phyloP scores from a whole-genome alignment of 148 eudicot species.

The Rhododendron vialii region DNA sequence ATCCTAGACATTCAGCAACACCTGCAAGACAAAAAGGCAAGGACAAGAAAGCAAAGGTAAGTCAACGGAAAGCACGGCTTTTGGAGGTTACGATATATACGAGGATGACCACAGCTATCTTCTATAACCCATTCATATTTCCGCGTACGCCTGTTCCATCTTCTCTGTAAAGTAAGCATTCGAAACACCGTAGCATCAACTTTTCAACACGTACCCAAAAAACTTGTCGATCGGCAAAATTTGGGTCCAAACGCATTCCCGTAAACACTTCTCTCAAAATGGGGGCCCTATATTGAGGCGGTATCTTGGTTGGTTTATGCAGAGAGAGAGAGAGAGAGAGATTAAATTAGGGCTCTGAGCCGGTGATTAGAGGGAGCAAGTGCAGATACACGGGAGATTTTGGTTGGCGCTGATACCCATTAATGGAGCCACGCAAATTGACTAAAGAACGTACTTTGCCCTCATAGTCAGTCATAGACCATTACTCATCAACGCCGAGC shows the following conservation, averaged over 20 bases:
- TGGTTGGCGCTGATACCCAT: not conserved
- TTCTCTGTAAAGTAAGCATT: not conserved
- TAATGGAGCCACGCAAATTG: not conserved
- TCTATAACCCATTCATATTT: too few relatives aligned
- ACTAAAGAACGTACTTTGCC: not conserved
- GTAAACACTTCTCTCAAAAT: too few relatives aligned
- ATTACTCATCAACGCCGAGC: not conserved
- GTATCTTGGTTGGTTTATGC: too few relatives aligned
- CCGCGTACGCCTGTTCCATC: too few relatives aligned
- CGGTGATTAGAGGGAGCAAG: not conserved
- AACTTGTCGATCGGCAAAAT: not conserved
- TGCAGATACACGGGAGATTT: not conserved
- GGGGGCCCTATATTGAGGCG: too few relatives aligned
- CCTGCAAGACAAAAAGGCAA: too few relatives aligned
- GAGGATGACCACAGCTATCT: too few relatives aligned
- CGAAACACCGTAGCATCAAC: not conserved
- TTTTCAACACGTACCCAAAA: not conserved
- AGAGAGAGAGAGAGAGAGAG: not conserved
- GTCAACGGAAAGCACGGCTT: too few relatives aligned
- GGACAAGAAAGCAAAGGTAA: too few relatives aligned
- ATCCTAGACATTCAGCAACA: too few relatives aligned
- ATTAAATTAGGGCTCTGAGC: not conserved
- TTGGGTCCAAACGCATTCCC: not conserved
- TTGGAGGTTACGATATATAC: too few relatives aligned
- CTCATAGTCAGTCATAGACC: not conserved